Base-by-base conservation (phyloP, 2,329 filamentous ascomycete species). In the Aspergillus brasiliensis region DNA sequence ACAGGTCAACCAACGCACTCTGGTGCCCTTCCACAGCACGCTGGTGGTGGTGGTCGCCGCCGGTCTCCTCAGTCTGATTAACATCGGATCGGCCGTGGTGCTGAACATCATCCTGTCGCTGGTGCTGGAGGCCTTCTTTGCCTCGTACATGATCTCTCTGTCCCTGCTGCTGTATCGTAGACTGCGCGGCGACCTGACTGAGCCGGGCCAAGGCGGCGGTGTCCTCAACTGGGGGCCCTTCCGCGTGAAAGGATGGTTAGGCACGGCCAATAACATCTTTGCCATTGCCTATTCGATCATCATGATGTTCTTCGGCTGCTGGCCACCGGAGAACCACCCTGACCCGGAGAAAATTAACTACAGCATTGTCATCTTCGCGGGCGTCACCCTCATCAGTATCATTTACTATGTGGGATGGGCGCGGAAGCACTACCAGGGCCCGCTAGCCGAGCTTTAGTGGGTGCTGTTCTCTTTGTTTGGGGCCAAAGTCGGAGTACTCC, bases 91-190 rank as follows among this genome's bases (percentile, higher is more conserved):
- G 6, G 62, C 75, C 2, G 73, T 78, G 13, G 83, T 81, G 8
- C 80, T 84, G 67, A 81, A 83, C 67, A 79, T 78, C 61, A 77
- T 84, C 59, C 73, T 79, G 3, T 82, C 80, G 1, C 74, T 85
- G 23, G 77, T 76, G 2, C 73, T 80, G 37, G 75, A 75, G 11
- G 77, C 78, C 1, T 71, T 83, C 13, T 75, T 83, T 25, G 74
- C 75, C 23, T 83, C 81, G 4, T 84, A 84, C 66, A 75, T 83
- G 57, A 74, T 81, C 28, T 78, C 78, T 34, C 77, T 80, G 31
- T 65, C 72, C 8, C 76, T 78, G 48, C 69, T 84, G 8, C 68
- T 83, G 44, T 75, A 74, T 62, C 75, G 77, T 44, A 76, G 80
- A 7, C 57, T 80, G 28, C 65, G 69, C 2, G 72, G 71, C 3